Evolutionary conservation across 2,329 filamentous ascomycete species (phyloP), one percentile per base, ranked within the genome.

Genomic region (Ophiocordyceps polyrhachis-furcata): DNA sequence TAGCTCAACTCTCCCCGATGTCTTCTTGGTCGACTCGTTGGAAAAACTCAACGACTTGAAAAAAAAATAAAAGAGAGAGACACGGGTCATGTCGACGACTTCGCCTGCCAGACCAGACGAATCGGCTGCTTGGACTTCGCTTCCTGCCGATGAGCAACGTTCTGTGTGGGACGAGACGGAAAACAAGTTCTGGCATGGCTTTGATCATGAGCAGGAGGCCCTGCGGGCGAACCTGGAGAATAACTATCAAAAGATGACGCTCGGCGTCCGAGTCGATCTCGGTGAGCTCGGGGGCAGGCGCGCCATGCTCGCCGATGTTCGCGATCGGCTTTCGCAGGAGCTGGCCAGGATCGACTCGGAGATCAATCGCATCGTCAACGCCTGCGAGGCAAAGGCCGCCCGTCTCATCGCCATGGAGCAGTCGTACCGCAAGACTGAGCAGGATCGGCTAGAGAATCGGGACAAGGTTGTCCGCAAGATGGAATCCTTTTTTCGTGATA

Each of bases 161-260:
- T 55, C 53, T 11, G 54, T 61, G n/a, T 62, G 60, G 61, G 50
- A 57, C 28, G 58, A 62, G 45, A 59, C 58, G 15, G 61, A 62
- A 42, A 48, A 49, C 40, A 60, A 60, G 35, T 63, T 62, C 28
- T 63, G 61, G 61, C 31, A 47, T 35, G 49, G 50, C 14, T 58
- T 59, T 32, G 51, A 55, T 17, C 45, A 45, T 7, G 47, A 56
- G 25, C 52, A 57, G 42, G 50, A 54, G n/a, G 37, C 42, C 5
- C 49, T 49, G 20, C 53, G 55, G 25, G 48, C 46, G 19, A 49
- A 51, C n/a, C 45, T 51, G 11, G 55, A 59, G 25, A 48, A 54
- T 12, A 49, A 51, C 3, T 59, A 53, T 37, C 54, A 55, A 40
- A 46, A 44, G n/a, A 48, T 50, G 20, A 48, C 53, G 15, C 52